Base-by-base conservation (phyloP, 2,329 filamentous ascomycete species). In the Clonostachys rhizophaga region DNA sequence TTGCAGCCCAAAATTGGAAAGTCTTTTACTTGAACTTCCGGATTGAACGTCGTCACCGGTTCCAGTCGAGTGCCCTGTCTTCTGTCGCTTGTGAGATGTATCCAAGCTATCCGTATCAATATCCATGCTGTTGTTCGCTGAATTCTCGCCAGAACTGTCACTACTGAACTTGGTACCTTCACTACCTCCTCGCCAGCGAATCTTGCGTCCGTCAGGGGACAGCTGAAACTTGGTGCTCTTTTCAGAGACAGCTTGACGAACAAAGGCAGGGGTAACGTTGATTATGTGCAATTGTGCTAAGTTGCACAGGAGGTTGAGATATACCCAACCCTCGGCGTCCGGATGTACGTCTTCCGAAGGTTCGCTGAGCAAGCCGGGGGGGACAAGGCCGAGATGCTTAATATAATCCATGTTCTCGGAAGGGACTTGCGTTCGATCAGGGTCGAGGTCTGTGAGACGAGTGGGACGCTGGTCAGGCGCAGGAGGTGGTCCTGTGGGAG, bases 271-370 rank as follows among this genome's bases (percentile, higher is more conserved):
- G 0, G 89, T 91, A 2, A 95, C 89, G 49, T 90, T 91, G 54
- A 94, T 76, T 1, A 91, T 92, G 56, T 95, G 89, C 16, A 95
- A 69, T 64, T 95, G 89, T 0, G 90, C 89, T 72, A 95, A 78
- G 58, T 86, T 91, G 59, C 85, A 84, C 2, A 95, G 73, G 1
- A 95, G 68, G 55, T 94, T 94, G 7, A 94, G 68, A 55, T 91
- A 92, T 1, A 92, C 82, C 89, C 89, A 94, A 5, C 87, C 87
- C 24, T 90, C 83, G 0, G 74, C 72, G 47, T 86, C 83, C 1
- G 83, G 75, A 13, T 77, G 74, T 11, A 82, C 78, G 45, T 82
- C 74, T 3, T 65, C 44, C 2, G 69, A 57, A 8, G 51, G 24
- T 3, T 34, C 20, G 16, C 67, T 69, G 10, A 72, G 54, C 3